Evolutionary conservation across 805 yeast genomes (phyloP).

Genomic region (Kuraishia borneana): DNA sequence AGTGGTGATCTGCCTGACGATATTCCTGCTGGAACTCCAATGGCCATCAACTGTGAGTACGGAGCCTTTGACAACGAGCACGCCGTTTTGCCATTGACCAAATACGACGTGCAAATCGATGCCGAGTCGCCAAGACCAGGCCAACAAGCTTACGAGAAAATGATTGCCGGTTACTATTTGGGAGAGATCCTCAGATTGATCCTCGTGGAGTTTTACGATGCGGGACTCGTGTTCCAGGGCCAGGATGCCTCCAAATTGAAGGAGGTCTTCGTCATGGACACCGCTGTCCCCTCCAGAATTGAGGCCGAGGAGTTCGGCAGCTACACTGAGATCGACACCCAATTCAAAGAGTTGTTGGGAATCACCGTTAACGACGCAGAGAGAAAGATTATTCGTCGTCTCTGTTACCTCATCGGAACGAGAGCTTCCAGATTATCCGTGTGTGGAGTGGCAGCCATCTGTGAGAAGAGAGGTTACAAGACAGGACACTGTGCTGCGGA

Average conservation of each 20-base stretch:
- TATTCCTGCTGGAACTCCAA: conserved; percentile 49
- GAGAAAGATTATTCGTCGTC: conserved; percentile 69
- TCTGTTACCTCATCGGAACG: conserved; percentile 82
- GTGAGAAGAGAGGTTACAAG: conserved; percentile 69
- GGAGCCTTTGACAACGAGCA: conserved; percentile 96
- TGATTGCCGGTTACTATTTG: conserved; percentile 93
- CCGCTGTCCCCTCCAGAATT: conserved; percentile 76
- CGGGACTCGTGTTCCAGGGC: conserved; percentile 53
- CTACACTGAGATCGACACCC: conserved; percentile 58
- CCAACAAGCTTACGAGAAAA: conserved; percentile 91
- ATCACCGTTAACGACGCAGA: conserved; percentile 65
- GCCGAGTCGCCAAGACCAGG: conserved; percentile 88
- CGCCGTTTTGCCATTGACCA: conserved; percentile 73
- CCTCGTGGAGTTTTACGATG: conserved; percentile 57
- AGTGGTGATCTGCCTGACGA: conserved; percentile 59
- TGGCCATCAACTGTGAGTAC: conserved; percentile 98
- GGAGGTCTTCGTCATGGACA: conserved; percentile 67
- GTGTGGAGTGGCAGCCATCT: conserved; percentile 92
- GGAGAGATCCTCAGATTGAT: conserved; percentile 85
- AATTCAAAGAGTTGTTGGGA: conserved; percentile 48
- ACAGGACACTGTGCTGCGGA: conserved; percentile 91
- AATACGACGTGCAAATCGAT: conserved; percentile 75
- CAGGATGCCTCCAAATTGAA: conserved; percentile 59
- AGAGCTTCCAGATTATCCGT: conserved; percentile 88
- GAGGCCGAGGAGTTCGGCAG: conserved; percentile 88